Percentiles rank a stretch among this genome's conserved stretches.
Conservation (phyloP, 1,284 basidiomycete species). For the Trichosporon asahii region DNA sequence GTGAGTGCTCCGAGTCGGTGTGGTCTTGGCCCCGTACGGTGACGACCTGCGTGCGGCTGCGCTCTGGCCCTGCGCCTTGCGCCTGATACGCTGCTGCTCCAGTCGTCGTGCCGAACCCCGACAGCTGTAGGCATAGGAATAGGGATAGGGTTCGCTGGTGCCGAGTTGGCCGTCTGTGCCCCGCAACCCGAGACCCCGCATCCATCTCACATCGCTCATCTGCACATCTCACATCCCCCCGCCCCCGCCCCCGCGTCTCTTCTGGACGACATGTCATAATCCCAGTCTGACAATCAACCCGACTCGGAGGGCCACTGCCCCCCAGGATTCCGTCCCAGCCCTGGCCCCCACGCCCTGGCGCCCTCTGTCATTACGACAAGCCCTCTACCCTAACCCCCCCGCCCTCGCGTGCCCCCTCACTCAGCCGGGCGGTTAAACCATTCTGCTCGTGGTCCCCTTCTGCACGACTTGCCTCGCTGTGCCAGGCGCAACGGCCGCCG, state of each 20-base stretch:
- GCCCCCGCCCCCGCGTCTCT: not conserved
- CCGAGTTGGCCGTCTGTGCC: conserved; percentile 6
- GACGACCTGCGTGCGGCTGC: not conserved
- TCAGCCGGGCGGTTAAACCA: not conserved
- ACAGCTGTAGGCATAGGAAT: not conserved
- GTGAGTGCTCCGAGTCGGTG: not conserved
- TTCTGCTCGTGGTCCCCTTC: not conserved
- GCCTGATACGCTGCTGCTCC: not conserved
- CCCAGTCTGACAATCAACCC: not conserved
- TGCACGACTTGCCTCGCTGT: not conserved
- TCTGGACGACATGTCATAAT: not conserved
- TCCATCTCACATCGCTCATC: not conserved
- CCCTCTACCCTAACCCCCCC: too few relatives aligned
- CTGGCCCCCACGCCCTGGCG: not conserved
- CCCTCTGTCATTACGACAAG: not conserved
- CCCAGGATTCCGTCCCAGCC: not conserved
- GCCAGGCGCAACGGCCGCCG: not conserved
- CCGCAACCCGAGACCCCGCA: conserved; percentile 6
- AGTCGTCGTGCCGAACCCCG: conserved; percentile 2
- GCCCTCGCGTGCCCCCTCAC: not conserved
- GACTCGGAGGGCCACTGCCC: not conserved
- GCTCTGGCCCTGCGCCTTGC: not conserved
- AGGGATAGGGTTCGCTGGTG: not conserved
- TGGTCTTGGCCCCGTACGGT: not conserved
- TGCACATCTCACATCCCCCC: not conserved